Percentiles rank a stretch among this genome's conserved stretches.
phyloP scores from a whole-genome alignment of 306 rosid genomes.

The Senna siamea region DNA sequence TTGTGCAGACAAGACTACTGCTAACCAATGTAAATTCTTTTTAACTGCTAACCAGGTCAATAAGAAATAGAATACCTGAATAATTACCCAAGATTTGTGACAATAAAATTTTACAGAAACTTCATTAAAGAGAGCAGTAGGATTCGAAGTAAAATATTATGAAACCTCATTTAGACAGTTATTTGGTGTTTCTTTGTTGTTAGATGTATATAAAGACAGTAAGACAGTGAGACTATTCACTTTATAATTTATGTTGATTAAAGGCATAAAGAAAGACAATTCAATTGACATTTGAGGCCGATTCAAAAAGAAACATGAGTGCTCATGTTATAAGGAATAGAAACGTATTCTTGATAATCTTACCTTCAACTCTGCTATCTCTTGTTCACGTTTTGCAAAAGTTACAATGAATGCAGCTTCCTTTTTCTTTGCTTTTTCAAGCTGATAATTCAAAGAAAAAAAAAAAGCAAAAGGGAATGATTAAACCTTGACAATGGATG shows the following conservation, averaged over 20 bases:
- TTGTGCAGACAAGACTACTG: background rate
- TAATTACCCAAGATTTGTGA: background rate
- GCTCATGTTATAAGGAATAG: slow-evolving; percentile 8
- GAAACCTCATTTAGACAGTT: slow-evolving; percentile 22
- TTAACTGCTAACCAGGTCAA: slow-evolving; percentile 31
- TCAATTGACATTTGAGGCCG: slow-evolving; percentile 3
- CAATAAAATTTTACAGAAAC: background rate
- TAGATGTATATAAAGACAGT: slow-evolving; percentile 27
- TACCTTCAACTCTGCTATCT: slow-evolving; percentile 92
- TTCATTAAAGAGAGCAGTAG: background rate
- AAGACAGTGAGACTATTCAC: slow-evolving; percentile 9
- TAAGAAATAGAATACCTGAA: background rate
- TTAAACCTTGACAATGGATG: slow-evolving; percentile 26
- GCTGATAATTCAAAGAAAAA: slow-evolving; percentile 66
- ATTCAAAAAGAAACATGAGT: slow-evolving; percentile 33
- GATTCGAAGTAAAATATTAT: background rate
- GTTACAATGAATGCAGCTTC: slow-evolving; percentile 93
- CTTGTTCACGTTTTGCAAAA: slow-evolving; percentile 92
- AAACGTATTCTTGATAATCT: slow-evolving; percentile 14
- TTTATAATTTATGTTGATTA: slow-evolving; percentile 10
- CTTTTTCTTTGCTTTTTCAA: slow-evolving; percentile 91
- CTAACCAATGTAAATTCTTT: background rate
- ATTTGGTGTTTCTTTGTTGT: slow-evolving; percentile 14
- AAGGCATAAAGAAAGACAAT: slow-evolving; percentile 9
- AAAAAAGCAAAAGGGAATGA: slow-evolving; percentile 24